Base-by-base conservation (phyloP, 495 filamentous ascomycete species). In the Penicillium parvum region DNA sequence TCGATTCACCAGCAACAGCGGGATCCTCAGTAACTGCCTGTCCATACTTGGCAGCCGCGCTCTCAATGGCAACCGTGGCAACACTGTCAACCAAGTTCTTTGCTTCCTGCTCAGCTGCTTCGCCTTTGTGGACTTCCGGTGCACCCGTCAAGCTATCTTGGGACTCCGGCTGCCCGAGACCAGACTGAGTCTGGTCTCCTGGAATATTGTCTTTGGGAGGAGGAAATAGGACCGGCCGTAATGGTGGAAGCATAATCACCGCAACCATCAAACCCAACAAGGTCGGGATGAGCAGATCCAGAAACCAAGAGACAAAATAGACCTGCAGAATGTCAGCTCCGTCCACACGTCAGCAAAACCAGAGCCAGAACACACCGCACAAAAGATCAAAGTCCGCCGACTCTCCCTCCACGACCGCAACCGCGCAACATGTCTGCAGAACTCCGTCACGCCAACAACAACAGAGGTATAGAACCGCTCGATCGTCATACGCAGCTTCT, bases 391-490 rank as follows among this genome's bases (percentile, higher is more conserved):
- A 0, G 88, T 94, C 23, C 89, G 70, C 32, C 71, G 63, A 1
- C 69, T 74, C 58, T 95, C 88, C 32, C 77, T 67, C 89, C 89
- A 95, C 7, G 86, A 91, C 11, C 89, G 76, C 16, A 95, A 59
- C 5, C 88, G 69, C 1, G 74, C 82, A 49, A 90, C 75, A 53
- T 95, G 89, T 41, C 89, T 87, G 7, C 73, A 77, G 32, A 81
- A 73, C 0, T 71, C 76, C 10, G 85, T 71, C 33, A 88, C 14
- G 1, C 83, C 80, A 21, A 92, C 77, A 3, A 85, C 70, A 1
- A 94, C 79, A 0, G 86, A 88, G 71, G 83, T 90, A 60, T 95
- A 95, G 19, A 94, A 74, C 7, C 89, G 70, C 60, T 95, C 89
- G n/a, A 94, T 49, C 27, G 81, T 88, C 14, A 79, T 79, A 12